Evolutionary conservation across 495 filamentous ascomycete species (phyloP).

Genomic region (Neurospora sp.): DNA sequence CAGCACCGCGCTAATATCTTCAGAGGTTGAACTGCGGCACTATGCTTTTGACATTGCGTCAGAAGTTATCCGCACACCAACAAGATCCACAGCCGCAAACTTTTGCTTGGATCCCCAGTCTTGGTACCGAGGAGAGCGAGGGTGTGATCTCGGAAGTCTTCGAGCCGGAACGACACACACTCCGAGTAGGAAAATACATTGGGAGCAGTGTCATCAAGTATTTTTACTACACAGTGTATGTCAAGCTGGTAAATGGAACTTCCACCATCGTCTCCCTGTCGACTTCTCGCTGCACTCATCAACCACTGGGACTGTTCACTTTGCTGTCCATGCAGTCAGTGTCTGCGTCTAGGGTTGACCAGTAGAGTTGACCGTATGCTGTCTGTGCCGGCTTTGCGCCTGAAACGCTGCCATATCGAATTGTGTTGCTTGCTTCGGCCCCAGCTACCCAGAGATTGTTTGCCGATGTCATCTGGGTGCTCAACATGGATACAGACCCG

Average conservation of each 20-base stretch:
- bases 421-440: not conserved
- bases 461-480: not conserved
- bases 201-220: not conserved
- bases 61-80: not conserved
- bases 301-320: not conserved
- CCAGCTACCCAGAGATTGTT: not conserved
- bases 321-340: not conserved
- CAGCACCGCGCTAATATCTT: not conserved
- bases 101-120: not conserved
- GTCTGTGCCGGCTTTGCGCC: not conserved
- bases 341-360: not conserved
- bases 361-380: not conserved
- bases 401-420: not conserved
- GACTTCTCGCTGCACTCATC: not conserved
- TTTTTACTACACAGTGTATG: not conserved
- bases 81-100: not conserved
- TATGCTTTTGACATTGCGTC: not conserved
- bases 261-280: not conserved
- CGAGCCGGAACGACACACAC: not conserved
- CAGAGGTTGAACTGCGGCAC: not conserved
- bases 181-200: not conserved
- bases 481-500: not conserved
- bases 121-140: not conserved
- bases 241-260: not conserved
- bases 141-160: not conserved